Conservation (phyloP, 805 yeast species). For the Deakozyma indianensis region DNA sequence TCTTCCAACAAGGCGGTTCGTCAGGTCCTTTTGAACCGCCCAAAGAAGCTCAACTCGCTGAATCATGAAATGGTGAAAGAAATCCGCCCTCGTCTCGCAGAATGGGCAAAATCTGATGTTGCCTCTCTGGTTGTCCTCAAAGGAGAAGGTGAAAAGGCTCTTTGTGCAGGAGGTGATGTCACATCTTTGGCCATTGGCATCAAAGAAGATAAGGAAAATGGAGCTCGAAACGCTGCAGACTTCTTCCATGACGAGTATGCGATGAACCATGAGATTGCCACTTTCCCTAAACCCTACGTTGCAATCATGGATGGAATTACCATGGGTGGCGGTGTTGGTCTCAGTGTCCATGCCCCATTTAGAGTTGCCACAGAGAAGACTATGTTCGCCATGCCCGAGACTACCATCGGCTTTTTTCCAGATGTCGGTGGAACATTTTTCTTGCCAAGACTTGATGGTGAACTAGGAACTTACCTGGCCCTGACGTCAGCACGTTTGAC, state of each 20-base stretch:
- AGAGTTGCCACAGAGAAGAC: constrained; percentile 88
- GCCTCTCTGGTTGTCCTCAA: constrained; percentile 55
- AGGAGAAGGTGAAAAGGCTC: constrained; percentile 47
- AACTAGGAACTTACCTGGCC: constrained; percentile 74
- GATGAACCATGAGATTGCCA: constrained; percentile 62
- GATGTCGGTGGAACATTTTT: constrained; percentile 93
- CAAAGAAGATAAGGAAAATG: constrained; percentile 26
- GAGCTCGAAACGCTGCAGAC: constrained; percentile 36
- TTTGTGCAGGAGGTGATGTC: constrained; percentile 97
- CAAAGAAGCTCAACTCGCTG: constrained; percentile 73
- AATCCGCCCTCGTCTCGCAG: constrained; percentile 59
- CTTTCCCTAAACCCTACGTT: constrained; percentile 80
- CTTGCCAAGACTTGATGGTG: constrained; percentile 67
- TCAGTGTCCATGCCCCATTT: constrained; percentile 81
- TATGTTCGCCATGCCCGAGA: constrained; percentile 93
- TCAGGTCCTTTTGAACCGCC: constrained; percentile 62
- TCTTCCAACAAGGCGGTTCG: constrained; percentile 50
- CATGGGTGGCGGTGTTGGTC: constrained; percentile 97
- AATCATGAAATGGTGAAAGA: constrained; percentile 59
- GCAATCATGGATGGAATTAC: constrained; percentile 81
- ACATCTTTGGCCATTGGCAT: constrained; percentile 46
- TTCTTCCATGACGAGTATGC: constrained; percentile 74
- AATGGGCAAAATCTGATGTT: constrained; percentile 55
- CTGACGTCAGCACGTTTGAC: constrained; percentile 67
- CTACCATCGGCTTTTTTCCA: constrained; percentile 90